Percentiles rank a stretch among this genome's conserved stretches.
phyloP scores from a whole-genome alignment of 306 rosid genomes.

The Adenanthera pavonina region DNA sequence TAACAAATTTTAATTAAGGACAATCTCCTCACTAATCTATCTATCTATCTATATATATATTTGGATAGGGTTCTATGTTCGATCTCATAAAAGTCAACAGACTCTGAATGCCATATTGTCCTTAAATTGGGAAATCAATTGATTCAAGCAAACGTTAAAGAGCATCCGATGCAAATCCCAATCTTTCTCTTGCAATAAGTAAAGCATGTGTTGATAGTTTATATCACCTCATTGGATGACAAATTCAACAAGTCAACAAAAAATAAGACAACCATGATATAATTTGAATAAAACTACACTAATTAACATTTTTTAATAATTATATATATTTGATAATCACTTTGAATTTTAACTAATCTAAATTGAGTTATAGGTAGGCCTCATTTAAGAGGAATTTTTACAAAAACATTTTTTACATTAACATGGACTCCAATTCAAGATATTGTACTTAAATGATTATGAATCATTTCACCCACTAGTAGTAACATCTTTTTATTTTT shows the following conservation, averaged over 20 bases:
- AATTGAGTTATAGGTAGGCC: no score
- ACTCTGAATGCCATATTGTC: not conserved
- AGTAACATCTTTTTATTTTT: no score
- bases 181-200: not conserved
- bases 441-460: no score
- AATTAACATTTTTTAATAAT: no score
- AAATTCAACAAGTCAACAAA: not conserved
- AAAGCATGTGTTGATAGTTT: not conserved
- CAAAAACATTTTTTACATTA: no score
- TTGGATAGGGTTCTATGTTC: not conserved
- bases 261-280: not conserved
- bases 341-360: no score
- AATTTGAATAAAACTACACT: not conserved
- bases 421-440: no score
- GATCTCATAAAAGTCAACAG: not conserved
- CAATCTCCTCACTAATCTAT: not conserved
- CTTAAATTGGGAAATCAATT: not conserved
- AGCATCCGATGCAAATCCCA: not conserved
- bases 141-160: not conserved
- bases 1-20: not conserved
- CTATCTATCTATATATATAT: not conserved
- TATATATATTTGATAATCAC: no score
- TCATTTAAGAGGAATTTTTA: no score
- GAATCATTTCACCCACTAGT: no score
- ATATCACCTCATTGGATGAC: not conserved